A percentile compares a stretch with the other conserved stretches of the same genome.
Conservation (phyloP, 2,329 filamentous ascomycete genomes). For the Aaosphaeria pasadenensis region DNA sequence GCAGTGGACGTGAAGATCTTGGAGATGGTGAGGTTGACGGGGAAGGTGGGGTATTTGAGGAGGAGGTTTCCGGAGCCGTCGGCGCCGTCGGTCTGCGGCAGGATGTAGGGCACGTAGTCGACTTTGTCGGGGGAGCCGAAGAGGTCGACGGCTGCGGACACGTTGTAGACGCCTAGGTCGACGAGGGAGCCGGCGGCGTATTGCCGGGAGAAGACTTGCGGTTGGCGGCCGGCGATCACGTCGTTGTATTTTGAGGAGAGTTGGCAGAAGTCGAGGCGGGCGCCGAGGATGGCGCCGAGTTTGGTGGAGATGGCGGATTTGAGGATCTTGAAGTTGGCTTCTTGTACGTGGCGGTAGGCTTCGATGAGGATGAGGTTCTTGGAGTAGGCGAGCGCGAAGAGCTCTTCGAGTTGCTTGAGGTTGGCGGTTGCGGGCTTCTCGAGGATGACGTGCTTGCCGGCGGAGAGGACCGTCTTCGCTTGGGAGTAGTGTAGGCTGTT, state of each 20-base stretch:
- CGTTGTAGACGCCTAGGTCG: slow-evolving; percentile 50
- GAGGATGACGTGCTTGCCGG: slow-evolving; percentile 49
- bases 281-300: slow-evolving; percentile 45
- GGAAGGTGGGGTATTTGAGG: slow-evolving; percentile 44
- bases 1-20: slow-evolving; percentile 46
- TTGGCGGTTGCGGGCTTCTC: slow-evolving; percentile 50
- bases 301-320: slow-evolving; percentile 31
- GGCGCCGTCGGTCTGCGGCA: slow-evolving; percentile 38
- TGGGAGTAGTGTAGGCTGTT: slow-evolving; percentile 48
- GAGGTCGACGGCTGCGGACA: slow-evolving; percentile 46
- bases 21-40: slow-evolving; percentile 41
- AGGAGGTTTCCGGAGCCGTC: slow-evolving; percentile 46
- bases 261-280: slow-evolving; percentile 43
- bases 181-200: slow-evolving; percentile 47
- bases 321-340: slow-evolving; percentile 47
- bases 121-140: slow-evolving; percentile 44
- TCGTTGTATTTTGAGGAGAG: slow-evolving; percentile 47
- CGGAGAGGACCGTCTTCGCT: slow-evolving; percentile 41
- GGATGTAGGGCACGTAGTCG: slow-evolving; percentile 43
- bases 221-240: slow-evolving; percentile 44
- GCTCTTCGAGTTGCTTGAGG: slow-evolving; percentile 39
- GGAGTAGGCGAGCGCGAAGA: slow-evolving; percentile 41
- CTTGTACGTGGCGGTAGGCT: slow-evolving; percentile 50
- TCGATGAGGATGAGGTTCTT: slow-evolving; percentile 46
- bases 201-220: slow-evolving; percentile 49